Percentiles rank a stretch among this genome's conserved stretches.
Evolutionary conservation across 2,329 filamentous ascomycete genomes (phyloP).

Genomic region (Ascochyta koolunga): DNA sequence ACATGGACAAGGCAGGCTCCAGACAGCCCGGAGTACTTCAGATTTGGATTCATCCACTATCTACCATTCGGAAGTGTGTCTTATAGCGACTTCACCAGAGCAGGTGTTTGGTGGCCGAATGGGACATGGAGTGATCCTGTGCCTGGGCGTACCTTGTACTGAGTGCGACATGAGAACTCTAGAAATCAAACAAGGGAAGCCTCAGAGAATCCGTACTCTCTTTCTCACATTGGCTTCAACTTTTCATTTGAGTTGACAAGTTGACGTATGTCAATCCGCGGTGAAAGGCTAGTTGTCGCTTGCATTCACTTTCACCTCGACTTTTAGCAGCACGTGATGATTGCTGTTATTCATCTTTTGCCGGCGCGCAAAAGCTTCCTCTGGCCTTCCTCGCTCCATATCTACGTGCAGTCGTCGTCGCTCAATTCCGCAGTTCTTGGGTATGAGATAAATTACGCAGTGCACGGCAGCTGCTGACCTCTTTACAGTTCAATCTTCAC

Average conservation of each 20-base stretch:
- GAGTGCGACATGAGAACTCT: neutral
- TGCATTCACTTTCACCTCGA: conserved; percentile 10
- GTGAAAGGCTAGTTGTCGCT: neutral
- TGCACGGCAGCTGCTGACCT: neutral
- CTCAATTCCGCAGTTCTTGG: neutral
- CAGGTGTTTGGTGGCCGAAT: conserved; percentile 41
- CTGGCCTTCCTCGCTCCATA: neutral
- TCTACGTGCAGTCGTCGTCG: no score
- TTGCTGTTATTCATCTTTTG: neutral
- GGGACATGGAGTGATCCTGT: conserved; percentile 35
- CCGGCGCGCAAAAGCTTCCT: neutral
- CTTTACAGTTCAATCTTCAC: neutral
- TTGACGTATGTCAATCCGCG: neutral
- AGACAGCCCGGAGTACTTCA: conserved; percentile 39
- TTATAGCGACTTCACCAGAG: conserved; percentile 44
- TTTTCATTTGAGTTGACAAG: neutral
- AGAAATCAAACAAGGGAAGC: neutral
- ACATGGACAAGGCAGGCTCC: conserved; percentile 61
- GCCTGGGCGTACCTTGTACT: conserved; percentile 12
- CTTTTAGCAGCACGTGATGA: conserved; percentile 1
- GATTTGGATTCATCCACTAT: conserved; percentile 44
- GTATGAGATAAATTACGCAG: neutral
- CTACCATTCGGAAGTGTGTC: conserved; percentile 34
- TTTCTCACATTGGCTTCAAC: neutral
- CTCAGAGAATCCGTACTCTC: neutral